A percentile compares a stretch with the other conserved stretches of the same genome.
Evolutionary conservation across 2,329 filamentous ascomycete species (phyloP).

Genomic region (Aspergillus sp.): DNA sequence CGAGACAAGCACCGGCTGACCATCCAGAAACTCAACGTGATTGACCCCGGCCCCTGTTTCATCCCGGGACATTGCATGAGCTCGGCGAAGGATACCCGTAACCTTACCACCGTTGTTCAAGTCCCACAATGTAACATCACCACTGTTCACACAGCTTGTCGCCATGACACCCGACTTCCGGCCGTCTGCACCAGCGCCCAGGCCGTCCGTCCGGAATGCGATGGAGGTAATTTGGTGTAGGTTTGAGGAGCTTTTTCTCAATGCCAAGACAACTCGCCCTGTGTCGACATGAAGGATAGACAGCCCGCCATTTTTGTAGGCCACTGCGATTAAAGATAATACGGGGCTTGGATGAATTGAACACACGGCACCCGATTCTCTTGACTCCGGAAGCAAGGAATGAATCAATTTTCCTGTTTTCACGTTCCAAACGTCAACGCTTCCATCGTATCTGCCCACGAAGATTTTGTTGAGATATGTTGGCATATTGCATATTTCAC

Average conservation of each 20-base stretch:
- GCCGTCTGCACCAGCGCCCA: slow-evolving; percentile 85
- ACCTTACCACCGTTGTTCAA: slow-evolving; percentile 84
- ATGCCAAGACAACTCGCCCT: slow-evolving; percentile 69
- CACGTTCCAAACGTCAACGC: slow-evolving; percentile 96
- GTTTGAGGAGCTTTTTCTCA: slow-evolving; percentile 66
- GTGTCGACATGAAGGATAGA: slow-evolving; percentile 78
- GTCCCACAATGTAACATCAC: slow-evolving; percentile 96
- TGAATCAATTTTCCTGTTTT: slow-evolving; percentile 89
- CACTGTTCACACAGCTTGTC: slow-evolving; percentile 73
- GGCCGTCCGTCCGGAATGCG: slow-evolving; percentile 83
- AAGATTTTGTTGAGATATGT: slow-evolving; percentile 97
- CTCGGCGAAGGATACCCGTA: slow-evolving; percentile 80
- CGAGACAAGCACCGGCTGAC: slow-evolving; percentile 85
- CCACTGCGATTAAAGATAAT: slow-evolving; percentile 81
- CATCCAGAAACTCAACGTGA: slow-evolving; percentile 83
- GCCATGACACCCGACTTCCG: slow-evolving; percentile 89
- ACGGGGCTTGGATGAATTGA: slow-evolving; percentile 82
- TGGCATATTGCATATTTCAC: slow-evolving; percentile 81
- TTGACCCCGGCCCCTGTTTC: slow-evolving; percentile 72
- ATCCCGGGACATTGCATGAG: slow-evolving; percentile 64
- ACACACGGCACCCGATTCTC: slow-evolving; percentile 76
- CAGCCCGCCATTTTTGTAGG: slow-evolving; percentile 76
- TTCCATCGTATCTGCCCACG: slow-evolving; percentile 80
- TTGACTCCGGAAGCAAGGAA: slow-evolving; percentile 74
- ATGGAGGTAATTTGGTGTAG: slow-evolving; percentile 71